phyloP scores from a whole-genome alignment of 2,329 filamentous ascomycete genomes.

The Trichoderma pleuroti region DNA sequence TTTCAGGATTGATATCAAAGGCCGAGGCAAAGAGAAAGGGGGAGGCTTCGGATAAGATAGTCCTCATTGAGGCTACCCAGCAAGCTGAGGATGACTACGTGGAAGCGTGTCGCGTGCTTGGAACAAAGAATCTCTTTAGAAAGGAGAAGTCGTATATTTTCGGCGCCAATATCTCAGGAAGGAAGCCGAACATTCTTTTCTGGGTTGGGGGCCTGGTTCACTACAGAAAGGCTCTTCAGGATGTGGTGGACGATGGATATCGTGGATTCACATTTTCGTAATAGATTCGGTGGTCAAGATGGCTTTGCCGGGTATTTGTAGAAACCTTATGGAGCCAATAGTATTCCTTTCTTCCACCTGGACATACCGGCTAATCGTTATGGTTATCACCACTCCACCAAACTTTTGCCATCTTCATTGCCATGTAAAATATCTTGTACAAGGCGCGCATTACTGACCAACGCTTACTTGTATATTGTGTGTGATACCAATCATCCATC shows the following conservation, averaged over 20 bases:
- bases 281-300: background rate
- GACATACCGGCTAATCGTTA: accelerated
- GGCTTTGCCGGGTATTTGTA: too few relatives aligned
- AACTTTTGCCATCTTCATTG: background rate
- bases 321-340: background rate
- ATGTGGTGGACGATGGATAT: background rate
- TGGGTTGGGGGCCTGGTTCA: background rate
- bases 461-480: background rate
- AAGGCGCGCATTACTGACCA: background rate
- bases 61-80: background rate
- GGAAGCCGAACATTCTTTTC: background rate
- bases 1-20: background rate
- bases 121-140: background rate
- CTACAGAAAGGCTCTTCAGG: background rate
- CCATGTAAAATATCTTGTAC: background rate
- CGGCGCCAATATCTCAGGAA: background rate
- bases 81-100: background rate
- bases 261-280: background rate
- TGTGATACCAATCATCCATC: too few relatives aligned
- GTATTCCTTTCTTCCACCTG: background rate
- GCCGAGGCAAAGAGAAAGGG: background rate
- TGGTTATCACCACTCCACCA: background rate
- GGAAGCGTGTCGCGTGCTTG: background rate
- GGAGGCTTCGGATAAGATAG: background rate
- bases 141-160: background rate